Percentiles rank a stretch among this genome's conserved stretches.
phyloP scores from a whole-genome alignment of 805 yeast species.

The Yamadazyma akitaensis region DNA sequence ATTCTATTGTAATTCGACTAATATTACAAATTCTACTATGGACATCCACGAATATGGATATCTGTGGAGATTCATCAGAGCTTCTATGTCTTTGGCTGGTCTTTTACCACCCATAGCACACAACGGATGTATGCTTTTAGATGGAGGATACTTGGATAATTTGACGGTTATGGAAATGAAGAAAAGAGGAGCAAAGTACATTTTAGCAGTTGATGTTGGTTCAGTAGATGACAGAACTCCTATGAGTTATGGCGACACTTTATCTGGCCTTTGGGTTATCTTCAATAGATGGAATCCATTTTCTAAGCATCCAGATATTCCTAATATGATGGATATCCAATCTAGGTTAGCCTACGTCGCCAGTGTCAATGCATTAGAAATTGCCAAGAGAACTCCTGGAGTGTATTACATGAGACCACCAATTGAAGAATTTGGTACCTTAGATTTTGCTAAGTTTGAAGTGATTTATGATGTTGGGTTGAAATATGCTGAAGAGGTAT shows the following conservation, averaged over 20 bases:
- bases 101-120: slow-evolving; percentile 84
- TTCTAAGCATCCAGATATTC: slow-evolving; percentile 81
- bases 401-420: slow-evolving; percentile 91
- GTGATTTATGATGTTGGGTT: slow-evolving; percentile 83
- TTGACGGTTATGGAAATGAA: slow-evolving; percentile 92
- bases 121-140: slow-evolving; percentile 88
- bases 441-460: slow-evolving; percentile 89
- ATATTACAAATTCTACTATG: slow-evolving; percentile 92
- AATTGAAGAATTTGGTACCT: slow-evolving; percentile 83
- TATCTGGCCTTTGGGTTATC: slow-evolving; percentile 90
- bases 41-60: slow-evolving; percentile 90
- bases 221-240: slow-evolving; percentile 90
- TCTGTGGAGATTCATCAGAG: slow-evolving; percentile 93
- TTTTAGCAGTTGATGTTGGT: slow-evolving; percentile 95
- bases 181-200: slow-evolving; percentile 76
- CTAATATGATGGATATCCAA: slow-evolving; percentile 94
- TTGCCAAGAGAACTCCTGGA: slow-evolving; percentile 80
- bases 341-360: slow-evolving; percentile 91
- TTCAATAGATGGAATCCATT: slow-evolving; percentile 88
- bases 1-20: slow-evolving; percentile 87
- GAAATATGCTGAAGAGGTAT: slow-evolving; percentile 59
- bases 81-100: slow-evolving; percentile 96
- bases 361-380: slow-evolving; percentile 87
- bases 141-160: slow-evolving; percentile 95
- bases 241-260: slow-evolving; percentile 86